phyloP scores from a whole-genome alignment of 306 rosid genomes.

The Malus sylvestris region DNA sequence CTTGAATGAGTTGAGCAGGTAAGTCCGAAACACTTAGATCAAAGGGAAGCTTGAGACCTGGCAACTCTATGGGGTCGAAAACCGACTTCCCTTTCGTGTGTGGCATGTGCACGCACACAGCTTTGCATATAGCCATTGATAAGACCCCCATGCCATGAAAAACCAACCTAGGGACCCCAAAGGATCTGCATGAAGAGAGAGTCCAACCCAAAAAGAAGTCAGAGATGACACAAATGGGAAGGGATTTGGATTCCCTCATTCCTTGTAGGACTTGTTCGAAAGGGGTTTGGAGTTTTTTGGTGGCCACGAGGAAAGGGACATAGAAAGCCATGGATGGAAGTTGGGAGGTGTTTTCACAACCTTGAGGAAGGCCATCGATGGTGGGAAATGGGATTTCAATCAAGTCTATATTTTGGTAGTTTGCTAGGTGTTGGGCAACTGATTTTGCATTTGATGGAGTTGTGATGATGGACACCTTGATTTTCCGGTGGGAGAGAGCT shows the following conservation, averaged over 20 bases:
- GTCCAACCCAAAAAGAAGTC: constrained; percentile 34
- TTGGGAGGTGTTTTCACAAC: constrained; percentile 22
- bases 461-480: constrained; percentile 23
- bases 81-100: neutral
- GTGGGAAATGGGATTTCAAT: constrained; percentile 21
- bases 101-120: constrained; percentile 6
- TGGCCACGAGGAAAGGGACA: constrained; percentile 11
- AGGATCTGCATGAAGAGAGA: constrained; percentile 3
- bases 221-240: constrained; percentile 22
- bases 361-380: constrained; percentile 17
- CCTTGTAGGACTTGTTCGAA: constrained; percentile 12
- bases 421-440: neutral
- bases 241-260: constrained; percentile 2
- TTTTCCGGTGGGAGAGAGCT: constrained; percentile 15
- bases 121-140: constrained; percentile 22
- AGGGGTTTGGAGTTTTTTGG: constrained; percentile 17
- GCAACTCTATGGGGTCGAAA: neutral
- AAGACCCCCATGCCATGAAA: constrained; percentile 27
- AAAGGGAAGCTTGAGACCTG: constrained; percentile 11
- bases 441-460: constrained; percentile 20
- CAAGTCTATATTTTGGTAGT: constrained; percentile 2
- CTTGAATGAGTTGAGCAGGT: constrained; percentile 11
- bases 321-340: constrained; percentile 4
- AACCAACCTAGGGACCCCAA: constrained; percentile 21
- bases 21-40: neutral